phyloP scores from a whole-genome alignment of 1,139 yeast genomes.

The Hansenula lynferdii region DNA sequence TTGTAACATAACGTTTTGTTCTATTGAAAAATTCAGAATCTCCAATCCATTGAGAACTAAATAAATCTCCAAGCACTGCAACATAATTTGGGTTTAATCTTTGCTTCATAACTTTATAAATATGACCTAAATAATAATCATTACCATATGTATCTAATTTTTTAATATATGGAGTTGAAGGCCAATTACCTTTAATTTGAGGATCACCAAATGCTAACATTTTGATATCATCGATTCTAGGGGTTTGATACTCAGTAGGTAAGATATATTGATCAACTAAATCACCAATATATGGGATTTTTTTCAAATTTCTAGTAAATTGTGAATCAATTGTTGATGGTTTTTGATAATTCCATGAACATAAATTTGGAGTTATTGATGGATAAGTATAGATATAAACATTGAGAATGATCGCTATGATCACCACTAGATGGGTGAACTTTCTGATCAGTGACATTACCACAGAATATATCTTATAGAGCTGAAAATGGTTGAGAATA shows the following conservation, averaged over 20 bases:
- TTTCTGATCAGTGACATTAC: constrained; percentile 11
- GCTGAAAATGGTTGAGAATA: too few species aligned
- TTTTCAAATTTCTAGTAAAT: constrained; percentile 14
- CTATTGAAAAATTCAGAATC: constrained; percentile 83
- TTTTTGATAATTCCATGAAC: constrained; percentile 46
- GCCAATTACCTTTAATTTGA: constrained; percentile 87
- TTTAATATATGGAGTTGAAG: constrained; percentile 64
- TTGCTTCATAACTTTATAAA: constrained; percentile 57
- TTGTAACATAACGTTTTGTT: constrained; percentile 62
- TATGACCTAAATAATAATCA: constrained; percentile 83
- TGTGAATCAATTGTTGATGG: constrained; percentile 11
- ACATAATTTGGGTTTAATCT: constrained; percentile 73
- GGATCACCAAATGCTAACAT: constrained; percentile 92
- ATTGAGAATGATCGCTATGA: constrained; percentile 42
- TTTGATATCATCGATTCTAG: constrained; percentile 42
- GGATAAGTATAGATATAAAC: constrained; percentile 72
- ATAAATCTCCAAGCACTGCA: constrained; percentile 87
- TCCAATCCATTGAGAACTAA: constrained; percentile 94
- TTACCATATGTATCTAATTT: constrained; percentile 82
- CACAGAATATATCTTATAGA: too few species aligned
- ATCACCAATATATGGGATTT: constrained; percentile 33
- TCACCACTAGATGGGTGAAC: constrained; percentile 7
- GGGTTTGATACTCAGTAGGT: constrained; percentile 13
- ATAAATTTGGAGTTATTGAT: constrained; percentile 43
- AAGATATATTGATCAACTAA: constrained; percentile 24